These are phyloP conservation scores for Stachybotrys chartarum DNA, from an alignment of 2,329 filamentous ascomycete species.

Conservation along the genomic window DNA sequence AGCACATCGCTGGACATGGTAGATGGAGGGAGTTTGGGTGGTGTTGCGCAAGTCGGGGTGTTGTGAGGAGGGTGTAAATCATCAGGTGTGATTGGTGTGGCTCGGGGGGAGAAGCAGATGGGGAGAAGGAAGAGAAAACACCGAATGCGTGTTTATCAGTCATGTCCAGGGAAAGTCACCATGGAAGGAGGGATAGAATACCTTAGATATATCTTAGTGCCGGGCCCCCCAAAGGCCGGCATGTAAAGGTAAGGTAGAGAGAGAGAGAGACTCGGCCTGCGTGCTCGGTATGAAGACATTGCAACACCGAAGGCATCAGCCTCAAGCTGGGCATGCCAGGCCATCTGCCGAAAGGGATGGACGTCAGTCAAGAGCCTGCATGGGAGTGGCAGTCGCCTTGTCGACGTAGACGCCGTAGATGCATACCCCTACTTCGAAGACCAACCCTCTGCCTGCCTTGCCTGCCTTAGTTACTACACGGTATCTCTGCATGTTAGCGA, in stretches of 20 bases:
- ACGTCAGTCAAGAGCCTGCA: neutral
- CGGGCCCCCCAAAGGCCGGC: too few species aligned
- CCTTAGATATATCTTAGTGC: too few species aligned
- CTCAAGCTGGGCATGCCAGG: neutral
- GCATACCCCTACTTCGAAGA: too few species aligned
- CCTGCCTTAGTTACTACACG: too few species aligned
- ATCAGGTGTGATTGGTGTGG: neutral
- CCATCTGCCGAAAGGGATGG: neutral
- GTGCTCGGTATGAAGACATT: neutral
- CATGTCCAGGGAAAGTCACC: too few species aligned
- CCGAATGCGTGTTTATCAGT: too few species aligned
- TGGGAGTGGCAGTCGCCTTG: neutral
- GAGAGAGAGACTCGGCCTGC: neutral
- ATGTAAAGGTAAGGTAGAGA: too few species aligned
- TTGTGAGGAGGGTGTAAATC: neutral
- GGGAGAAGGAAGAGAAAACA: too few species aligned
- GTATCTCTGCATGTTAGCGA: too few species aligned
- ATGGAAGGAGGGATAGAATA: too few species aligned
- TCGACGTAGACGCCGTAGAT: too few species aligned
- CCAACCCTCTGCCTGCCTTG: too few species aligned
- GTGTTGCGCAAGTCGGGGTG: neutral
- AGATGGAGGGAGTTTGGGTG: neutral
- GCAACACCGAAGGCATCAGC: neutral
- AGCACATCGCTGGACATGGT: slow-evolving; percentile 11
- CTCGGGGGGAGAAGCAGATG: neutral